Conservation (phyloP, 345 rosid genomes). For the Arabidopsis arenosa region DNA sequence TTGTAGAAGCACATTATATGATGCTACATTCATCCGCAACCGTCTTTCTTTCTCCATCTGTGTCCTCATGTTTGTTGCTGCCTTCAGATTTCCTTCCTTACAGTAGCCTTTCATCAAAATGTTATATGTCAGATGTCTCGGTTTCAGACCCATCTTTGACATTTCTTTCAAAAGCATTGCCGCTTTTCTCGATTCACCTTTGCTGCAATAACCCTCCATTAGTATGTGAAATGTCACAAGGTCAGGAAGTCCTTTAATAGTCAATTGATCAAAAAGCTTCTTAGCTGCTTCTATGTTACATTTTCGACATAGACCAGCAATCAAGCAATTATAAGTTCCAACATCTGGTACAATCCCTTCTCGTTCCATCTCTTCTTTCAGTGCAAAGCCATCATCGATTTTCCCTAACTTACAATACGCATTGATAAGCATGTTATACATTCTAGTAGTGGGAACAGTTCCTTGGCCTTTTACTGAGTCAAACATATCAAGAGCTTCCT, state of each 20-base stretch:
- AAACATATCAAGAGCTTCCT: conserved; percentile 62
- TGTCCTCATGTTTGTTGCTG: conserved; percentile 59
- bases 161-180: conserved; percentile 62
- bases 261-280: conserved; percentile 55
- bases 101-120: conserved; percentile 79
- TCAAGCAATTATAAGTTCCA: conserved; percentile 76
- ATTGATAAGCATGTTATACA: conserved; percentile 75
- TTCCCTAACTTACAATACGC: conserved; percentile 68
- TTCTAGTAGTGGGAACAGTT: conserved; percentile 49
- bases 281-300: conserved; percentile 52
- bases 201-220: conserved; percentile 63
- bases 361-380: conserved; percentile 53
- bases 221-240: conserved; percentile 71
- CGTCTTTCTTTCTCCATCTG: conserved; percentile 76
- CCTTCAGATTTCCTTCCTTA: conserved; percentile 70
- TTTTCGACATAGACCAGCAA: conserved; percentile 63
- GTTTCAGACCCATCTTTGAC: conserved; percentile 54
- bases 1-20: conserved; percentile 69
- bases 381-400: conserved; percentile 59
- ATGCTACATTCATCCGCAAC: conserved; percentile 62
- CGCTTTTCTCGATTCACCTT: conserved; percentile 67
- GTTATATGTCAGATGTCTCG: conserved; percentile 72
- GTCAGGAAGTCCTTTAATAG: conserved; percentile 53
- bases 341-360: conserved; percentile 57
- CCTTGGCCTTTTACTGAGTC: conserved; percentile 52